Base-by-base conservation (phyloP, 2,329 filamentous ascomycete species). In the Hypoxylon sp. region DNA sequence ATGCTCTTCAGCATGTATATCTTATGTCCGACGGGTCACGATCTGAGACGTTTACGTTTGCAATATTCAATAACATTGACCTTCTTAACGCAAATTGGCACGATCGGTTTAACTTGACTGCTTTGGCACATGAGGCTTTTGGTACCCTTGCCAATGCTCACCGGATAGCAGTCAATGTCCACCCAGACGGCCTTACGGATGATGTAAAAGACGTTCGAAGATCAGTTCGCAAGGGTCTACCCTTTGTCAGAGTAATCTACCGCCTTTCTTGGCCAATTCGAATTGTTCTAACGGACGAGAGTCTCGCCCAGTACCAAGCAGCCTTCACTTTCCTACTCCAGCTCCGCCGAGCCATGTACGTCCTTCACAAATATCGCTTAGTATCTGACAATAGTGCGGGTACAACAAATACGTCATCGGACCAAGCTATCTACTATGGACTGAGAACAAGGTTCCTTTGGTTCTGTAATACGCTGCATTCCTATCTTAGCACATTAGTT, bases 281-380 rank as follows among this genome's bases (percentile, higher is more conserved):
- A 60, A 95, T 97, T 74, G 87, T 98, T 28, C 83, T 97, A 48
- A 89, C 89, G 1, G 86, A 88, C 49, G 82, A 86, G 2, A 89
- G 89, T 5, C 84, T 93, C 21, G 76, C 80, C 0, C 83, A 86
- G 2, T 97, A 97, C 75, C 91, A 93, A 73, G 82, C 86, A 23
- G 82, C 95, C 3, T 93, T 93, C 72, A 90, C 88, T 0, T 86
- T 97, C 7, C 84, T 97, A 0, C 84, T 97, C 30, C 94, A 98
- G 76, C 82, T 93, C 25, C 90, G 90, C 57, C 87, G 93, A 50
- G 91, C 92, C 3, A 87, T 87, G 56, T 86, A 90, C 68, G 80
- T 91, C 1, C 83, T 98, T 1, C 87, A 90, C 25, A 85, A 85
- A 23, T 81, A 84, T 51, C 82, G 83, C 30, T 77, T 85, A 4